A percentile compares a stretch with the other conserved stretches of the same genome.
Conservation (phyloP, 805 yeast genomes). For the Saturnispora silvae region DNA sequence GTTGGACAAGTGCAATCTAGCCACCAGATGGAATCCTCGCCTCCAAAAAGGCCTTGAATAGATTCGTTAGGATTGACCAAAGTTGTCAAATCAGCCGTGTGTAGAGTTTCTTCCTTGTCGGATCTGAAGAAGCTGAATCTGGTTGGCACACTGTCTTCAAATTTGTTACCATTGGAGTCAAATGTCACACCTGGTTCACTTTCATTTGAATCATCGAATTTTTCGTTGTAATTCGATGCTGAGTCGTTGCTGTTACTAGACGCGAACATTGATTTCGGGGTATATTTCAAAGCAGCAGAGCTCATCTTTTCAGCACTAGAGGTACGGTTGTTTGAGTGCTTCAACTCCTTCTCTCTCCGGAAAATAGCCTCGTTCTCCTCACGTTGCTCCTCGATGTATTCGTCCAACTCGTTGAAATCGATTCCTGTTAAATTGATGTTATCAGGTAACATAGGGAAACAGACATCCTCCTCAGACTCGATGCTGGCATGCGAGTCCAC, state of each 20-base stretch:
- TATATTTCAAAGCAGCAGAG: slow-evolving; percentile 51
- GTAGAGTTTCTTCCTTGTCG: slow-evolving; percentile 76
- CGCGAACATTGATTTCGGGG: slow-evolving; percentile 30
- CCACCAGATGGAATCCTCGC: slow-evolving; percentile 87
- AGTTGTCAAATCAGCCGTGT: slow-evolving; percentile 79
- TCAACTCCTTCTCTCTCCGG: slow-evolving; percentile 25
- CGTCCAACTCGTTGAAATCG: slow-evolving; percentile 85
- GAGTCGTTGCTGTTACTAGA: neutral
- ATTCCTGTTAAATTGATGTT: slow-evolving; percentile 58
- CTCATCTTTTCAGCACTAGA: slow-evolving; percentile 30
- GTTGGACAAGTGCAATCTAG: slow-evolving; percentile 90
- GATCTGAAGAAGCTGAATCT: slow-evolving; percentile 78
- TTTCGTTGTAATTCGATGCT: neutral
- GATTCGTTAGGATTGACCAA: slow-evolving; percentile 55
- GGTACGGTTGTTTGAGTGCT: slow-evolving; percentile 17
- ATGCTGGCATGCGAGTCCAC: slow-evolving; percentile 64
- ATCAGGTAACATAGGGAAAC: slow-evolving; percentile 83
- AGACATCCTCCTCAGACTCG: slow-evolving; percentile 89
- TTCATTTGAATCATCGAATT: slow-evolving; percentile 1
- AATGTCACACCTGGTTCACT: slow-evolving; percentile 11
- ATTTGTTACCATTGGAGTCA: slow-evolving; percentile 9
- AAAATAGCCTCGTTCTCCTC: slow-evolving; percentile 33
- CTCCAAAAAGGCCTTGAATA: slow-evolving; percentile 58
- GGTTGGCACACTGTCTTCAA: slow-evolving; percentile 38
- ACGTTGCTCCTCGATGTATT: slow-evolving; percentile 55